phyloP scores from a whole-genome alignment of 106 monocot species.

The Hemerocallis citrina region DNA sequence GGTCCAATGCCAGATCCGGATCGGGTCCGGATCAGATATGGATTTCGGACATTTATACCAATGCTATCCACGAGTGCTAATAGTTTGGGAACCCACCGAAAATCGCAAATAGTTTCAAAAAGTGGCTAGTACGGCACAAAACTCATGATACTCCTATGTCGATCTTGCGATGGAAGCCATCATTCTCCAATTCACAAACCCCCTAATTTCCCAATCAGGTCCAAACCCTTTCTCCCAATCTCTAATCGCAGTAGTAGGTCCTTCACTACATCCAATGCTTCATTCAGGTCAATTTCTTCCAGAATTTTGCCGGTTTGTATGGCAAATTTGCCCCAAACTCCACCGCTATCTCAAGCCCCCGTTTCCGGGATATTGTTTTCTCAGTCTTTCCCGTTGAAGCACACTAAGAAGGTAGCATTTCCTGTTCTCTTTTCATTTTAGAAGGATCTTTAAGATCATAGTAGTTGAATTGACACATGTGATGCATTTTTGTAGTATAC shows the following conservation, averaged over 20 bases:
- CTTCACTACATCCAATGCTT: not conserved
- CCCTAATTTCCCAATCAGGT: constrained; percentile 4
- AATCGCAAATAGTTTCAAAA: no score
- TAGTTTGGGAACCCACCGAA: no score
- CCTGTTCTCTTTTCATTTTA: no score
- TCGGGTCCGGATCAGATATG: no score
- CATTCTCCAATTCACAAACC: constrained; percentile 8
- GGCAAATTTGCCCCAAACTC: constrained; percentile 13
- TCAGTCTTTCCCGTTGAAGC: constrained; percentile 28
- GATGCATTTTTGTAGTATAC: no score
- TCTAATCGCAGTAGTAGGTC: not conserved
- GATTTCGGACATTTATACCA: no score
- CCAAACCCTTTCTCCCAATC: constrained; percentile 3
- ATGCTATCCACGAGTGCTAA: no score
- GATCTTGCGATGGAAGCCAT: constrained; percentile 17
- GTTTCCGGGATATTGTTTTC: constrained; percentile 20
- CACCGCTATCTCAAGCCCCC: constrained; percentile 14
- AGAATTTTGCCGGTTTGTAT: not conserved
- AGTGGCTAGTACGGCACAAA: no score
- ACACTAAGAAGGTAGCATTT: constrained; percentile 18
- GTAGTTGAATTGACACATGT: no score
- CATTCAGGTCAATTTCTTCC: not conserved
- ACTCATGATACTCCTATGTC: constrained; percentile 35
- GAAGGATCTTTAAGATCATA: no score
- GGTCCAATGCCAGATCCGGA: no score